Base-by-base conservation (phyloP, 2,329 filamentous ascomycete species). In the Scedosporium dehoogii region DNA sequence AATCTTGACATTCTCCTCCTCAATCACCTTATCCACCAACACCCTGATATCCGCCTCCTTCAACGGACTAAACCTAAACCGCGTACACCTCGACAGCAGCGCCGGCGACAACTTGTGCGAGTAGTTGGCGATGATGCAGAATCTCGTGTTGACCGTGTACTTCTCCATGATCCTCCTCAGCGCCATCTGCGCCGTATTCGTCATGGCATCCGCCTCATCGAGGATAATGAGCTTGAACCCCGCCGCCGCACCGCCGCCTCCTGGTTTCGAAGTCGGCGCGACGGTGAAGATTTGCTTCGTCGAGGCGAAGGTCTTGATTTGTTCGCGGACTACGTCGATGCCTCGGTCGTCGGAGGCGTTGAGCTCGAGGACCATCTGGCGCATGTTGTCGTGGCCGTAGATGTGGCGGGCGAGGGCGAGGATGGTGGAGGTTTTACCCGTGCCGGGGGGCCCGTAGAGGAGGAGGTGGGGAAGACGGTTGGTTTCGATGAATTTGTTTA, bases 181-280 rank as follows among this genome's bases (percentile, higher is more conserved):
- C 0, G 94, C 94, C 93, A 99, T 99, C 76, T 99, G 94, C 5
- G 94, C 94, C 0, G 93, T 96, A 61, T 91, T 89, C n/a, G 94
- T 99, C 94, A 99, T 99, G 61, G 94, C 94, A 73, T 99, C 94
- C n/a, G 94, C 94, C 79, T 99, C 94, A 74, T 99, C 94, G 4
- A 99, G 85, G 62, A 99, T 91, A 72, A 99, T 97, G 68, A 99
- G 85, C 79, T 99, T 99, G 80, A 89, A 99, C 3, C 84, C 84
- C 0, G 90, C 91, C 12, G 82, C 76, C 38, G 76, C 70, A 23
- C 73, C 64, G 48, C 48, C 48, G 9, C 16, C 48, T 1, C 48
- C 48, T 21, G 48, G 48, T 59, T 70, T 72, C 5, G 80, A 70
- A 41, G 76, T 76, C 6, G 80, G 79, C 51, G 83, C 79, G 71